Evolutionary conservation across 2,329 filamentous ascomycete genomes (phyloP).

Genomic region (Fusarium veterinarium): DNA sequence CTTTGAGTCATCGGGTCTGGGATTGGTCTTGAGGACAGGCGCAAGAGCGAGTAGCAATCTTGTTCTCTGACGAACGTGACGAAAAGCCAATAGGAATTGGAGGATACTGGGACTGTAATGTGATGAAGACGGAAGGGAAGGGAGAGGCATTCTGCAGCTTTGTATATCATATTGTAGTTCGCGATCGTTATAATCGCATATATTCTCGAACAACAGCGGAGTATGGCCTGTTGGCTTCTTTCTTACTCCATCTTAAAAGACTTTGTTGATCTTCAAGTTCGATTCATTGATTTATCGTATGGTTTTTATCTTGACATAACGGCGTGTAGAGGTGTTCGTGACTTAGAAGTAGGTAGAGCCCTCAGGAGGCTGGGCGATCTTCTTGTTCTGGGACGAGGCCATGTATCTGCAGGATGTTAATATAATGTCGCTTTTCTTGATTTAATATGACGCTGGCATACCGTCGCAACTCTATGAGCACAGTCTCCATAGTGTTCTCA

Average conservation of each 20-base stretch:
- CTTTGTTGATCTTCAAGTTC: slow-evolving; percentile 19
- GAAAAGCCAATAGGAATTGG: slow-evolving; percentile 34
- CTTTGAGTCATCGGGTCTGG: slow-evolving; percentile 22
- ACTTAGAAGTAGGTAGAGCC: slow-evolving; percentile 67
- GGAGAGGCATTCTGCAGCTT: slow-evolving; percentile 28
- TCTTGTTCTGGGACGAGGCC: slow-evolving; percentile 92
- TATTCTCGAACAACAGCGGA: slow-evolving; percentile 28
- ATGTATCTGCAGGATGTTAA: slow-evolving; percentile 74
- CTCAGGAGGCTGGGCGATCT: slow-evolving; percentile 92
- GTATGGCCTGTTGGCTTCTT: slow-evolving; percentile 32
- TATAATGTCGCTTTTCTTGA: neutral
- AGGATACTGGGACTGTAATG: slow-evolving; percentile 33
- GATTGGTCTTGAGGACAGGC: slow-evolving; percentile 11
- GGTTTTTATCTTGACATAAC: slow-evolving; percentile 24
- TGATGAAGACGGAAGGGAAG: slow-evolving; percentile 27
- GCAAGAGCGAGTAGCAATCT: slow-evolving; percentile 22
- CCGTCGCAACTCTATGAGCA: slow-evolving; percentile 87
- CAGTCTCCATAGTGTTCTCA: slow-evolving; percentile 94
- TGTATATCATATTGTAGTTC: slow-evolving; percentile 46
- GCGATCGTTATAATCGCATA: slow-evolving; percentile 39
- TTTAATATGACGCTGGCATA: slow-evolving; percentile 49
- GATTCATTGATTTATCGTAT: neutral
- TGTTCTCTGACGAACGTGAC: slow-evolving; percentile 38
- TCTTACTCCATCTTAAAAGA: slow-evolving; percentile 13
- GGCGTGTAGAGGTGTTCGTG: slow-evolving; percentile 1